Evolutionary conservation across 1,139 yeast species (phyloP), one percentile per base, ranked within the genome.

Genomic region (Taphrina deformans): DNA sequence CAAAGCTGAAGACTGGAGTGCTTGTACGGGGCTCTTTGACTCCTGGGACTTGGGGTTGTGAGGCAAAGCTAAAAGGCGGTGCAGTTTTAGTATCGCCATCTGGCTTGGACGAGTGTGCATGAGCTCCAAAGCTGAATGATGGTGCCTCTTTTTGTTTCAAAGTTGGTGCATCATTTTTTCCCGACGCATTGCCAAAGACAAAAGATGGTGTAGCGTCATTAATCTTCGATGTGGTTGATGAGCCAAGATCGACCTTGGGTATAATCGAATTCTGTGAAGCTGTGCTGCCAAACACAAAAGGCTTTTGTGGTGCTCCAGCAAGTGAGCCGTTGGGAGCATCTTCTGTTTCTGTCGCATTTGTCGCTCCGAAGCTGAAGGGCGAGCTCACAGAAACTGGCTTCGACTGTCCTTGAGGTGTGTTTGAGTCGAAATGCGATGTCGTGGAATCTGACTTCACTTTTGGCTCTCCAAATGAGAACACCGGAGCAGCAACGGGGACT

Each of bases 1-100:
- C 55, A n/a, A 51, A 51, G 44, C 55, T 33, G 55, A 51, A 51
- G 16, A 31, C 26, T 4, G 53, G 53, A 27, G 26, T 10, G n/a
- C 3, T 3, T 2, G 1, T 9, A 12, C 7, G n/a, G 16, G 41
- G 12, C 41, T 38, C 41, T 2, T 38, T 38, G 3, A 18, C 16
- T n/a, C 1, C 41, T n/a, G 41, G 6, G 18, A n/a, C n/a, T 38
- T 2, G 2, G 7, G 41, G 41, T n/a, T 38, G 41, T 38, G 41
- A 1, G 41, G 7, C 41, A 38, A 38, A 38, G 14, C 16, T 12
- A 5, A 38, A 38, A 3, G 41, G 18, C n/a, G 41, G 41, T 14
- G 41, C 41, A 38, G 14, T 38, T 9, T 38, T 12, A n/a, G n/a
- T 18, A 12, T 38, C n/a, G 12, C 41, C 41, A 7, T 38, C 16